A percentile compares a stretch with the other conserved stretches of the same genome.
phyloP scores from a whole-genome alignment of 768 basidiomycete species.

The Tulasnella sp. region DNA sequence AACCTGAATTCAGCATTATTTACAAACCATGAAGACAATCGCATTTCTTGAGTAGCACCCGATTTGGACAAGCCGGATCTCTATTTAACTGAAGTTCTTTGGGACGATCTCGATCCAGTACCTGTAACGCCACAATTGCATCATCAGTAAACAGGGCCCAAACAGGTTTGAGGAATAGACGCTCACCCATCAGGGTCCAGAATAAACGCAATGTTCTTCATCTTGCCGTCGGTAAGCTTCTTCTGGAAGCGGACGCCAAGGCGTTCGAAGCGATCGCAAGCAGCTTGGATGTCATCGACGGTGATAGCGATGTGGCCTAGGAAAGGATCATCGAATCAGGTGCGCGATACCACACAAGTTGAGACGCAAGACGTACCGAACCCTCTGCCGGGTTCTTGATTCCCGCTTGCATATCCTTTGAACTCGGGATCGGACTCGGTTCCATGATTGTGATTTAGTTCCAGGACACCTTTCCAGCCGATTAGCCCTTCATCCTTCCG shows the following conservation, averaged over 20 bases:
- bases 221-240: conserved; percentile 75
- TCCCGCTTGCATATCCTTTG: conserved; percentile 81
- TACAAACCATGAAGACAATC: neutral
- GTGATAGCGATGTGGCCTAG: conserved; percentile 76
- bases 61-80: neutral
- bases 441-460: conserved; percentile 86
- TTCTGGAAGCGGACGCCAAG: conserved; percentile 86
- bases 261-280: conserved; percentile 77
- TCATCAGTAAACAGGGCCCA: neutral
- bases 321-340: neutral
- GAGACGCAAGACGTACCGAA: conserved; percentile 28
- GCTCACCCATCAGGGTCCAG: conserved; percentile 72
- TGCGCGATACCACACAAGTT: neutral
- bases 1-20: neutral
- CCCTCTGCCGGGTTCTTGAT: conserved; percentile 69
- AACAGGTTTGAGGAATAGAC: neutral
- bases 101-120: conserved; percentile 39
- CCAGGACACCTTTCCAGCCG: conserved; percentile 59
- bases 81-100: neutral
- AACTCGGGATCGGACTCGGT: conserved; percentile 76
- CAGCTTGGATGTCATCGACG: conserved; percentile 75
- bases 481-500: neutral
- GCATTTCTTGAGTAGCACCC: neutral
- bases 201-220: conserved; percentile 80
- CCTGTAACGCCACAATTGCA: neutral